Evolutionary conservation across 768 basidiomycete species (phyloP).

Genomic region (Leccinellum luteum): DNA sequence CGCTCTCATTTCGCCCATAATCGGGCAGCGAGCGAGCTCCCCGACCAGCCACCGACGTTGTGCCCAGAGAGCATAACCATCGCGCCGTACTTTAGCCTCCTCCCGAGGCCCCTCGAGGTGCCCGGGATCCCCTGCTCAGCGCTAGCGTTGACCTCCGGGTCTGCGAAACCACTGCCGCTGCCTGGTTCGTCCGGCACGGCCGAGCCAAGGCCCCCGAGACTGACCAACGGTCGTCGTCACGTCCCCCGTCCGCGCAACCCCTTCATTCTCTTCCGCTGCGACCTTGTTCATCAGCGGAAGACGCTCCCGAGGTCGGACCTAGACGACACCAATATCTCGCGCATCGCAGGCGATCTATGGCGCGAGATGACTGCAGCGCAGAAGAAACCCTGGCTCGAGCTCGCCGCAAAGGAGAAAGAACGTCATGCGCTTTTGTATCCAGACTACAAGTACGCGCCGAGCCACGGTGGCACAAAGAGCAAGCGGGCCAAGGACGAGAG

Average conservation of each 20-base stretch:
- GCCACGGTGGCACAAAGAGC: conserved; percentile 16
- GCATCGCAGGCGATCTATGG: conserved; percentile 69
- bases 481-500: conserved; percentile 20
- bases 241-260: conserved; percentile 74
- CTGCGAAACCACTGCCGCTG: conserved; percentile 21
- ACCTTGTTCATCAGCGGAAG: conserved; percentile 63
- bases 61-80: conserved; percentile 7
- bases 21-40: conserved; percentile 10
- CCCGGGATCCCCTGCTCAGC: background rate
- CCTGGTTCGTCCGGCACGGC: conserved; percentile 24
- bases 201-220: conserved; percentile 15
- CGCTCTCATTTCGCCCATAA: conserved; percentile 8
- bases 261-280: conserved; percentile 77
- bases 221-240: conserved; percentile 37
- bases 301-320: conserved; percentile 53
- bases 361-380: conserved; percentile 46
- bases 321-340: conserved; percentile 67
- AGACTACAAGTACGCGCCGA: conserved; percentile 42
- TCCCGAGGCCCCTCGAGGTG: conserved; percentile 6
- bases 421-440: conserved; percentile 41
- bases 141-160: background rate
- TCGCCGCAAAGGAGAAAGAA: conserved; percentile 49
- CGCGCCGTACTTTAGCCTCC: conserved; percentile 7
- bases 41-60: conserved; percentile 2
- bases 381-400: conserved; percentile 47